These are phyloP conservation scores for Mortierella sp. DNA, from an alignment of 371 early-diverging fungal genomes.

Conservation along the genomic window DNA sequence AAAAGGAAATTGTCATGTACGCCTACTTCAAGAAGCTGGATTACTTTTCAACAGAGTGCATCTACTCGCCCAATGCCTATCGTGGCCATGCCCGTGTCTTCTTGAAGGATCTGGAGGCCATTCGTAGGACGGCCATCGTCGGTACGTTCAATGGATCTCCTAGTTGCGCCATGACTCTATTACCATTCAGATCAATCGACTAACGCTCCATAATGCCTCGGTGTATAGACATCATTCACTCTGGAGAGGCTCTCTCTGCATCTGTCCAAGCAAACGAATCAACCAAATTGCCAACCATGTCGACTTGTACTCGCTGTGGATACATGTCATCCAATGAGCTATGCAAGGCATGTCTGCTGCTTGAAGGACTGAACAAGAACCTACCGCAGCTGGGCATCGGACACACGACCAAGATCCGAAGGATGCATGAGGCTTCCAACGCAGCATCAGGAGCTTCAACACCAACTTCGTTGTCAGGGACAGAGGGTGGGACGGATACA, in stretches of 20 bases:
- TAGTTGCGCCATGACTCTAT: too few species aligned
- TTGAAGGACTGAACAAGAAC: slow-evolving; percentile 94
- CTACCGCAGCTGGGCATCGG: slow-evolving; percentile 71
- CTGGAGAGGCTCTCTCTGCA: slow-evolving; percentile 91
- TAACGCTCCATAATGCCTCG: too few species aligned
- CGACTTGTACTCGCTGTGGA: slow-evolving; percentile 90
- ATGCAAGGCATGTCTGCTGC: slow-evolving; percentile 95
- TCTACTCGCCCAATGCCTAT: slow-evolving; percentile 98
- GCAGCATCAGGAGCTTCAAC: slow-evolving; percentile 14
- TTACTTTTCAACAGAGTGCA: slow-evolving; percentile 99
- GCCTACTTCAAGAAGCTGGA: slow-evolving; percentile 99
- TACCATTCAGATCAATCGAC: too few species aligned
- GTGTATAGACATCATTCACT: slow-evolving; percentile 86
- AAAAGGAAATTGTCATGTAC: slow-evolving; percentile 99
- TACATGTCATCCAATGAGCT: slow-evolving; percentile 92
- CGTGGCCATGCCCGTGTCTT: slow-evolving; percentile 97
- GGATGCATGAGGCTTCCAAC: slow-evolving; percentile 32
- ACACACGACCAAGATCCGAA: slow-evolving; percentile 44
- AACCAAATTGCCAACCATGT: slow-evolving; percentile 55
- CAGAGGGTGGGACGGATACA: background rate
- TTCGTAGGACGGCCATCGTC: slow-evolving; percentile 92
- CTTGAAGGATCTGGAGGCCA: slow-evolving; percentile 96
- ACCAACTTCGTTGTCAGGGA: background rate
- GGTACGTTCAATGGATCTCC: slow-evolving; percentile 69
- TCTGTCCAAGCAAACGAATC: slow-evolving; percentile 77